Conservation (phyloP, 345 rosid genomes). For the Capsella bursapastoris region DNA sequence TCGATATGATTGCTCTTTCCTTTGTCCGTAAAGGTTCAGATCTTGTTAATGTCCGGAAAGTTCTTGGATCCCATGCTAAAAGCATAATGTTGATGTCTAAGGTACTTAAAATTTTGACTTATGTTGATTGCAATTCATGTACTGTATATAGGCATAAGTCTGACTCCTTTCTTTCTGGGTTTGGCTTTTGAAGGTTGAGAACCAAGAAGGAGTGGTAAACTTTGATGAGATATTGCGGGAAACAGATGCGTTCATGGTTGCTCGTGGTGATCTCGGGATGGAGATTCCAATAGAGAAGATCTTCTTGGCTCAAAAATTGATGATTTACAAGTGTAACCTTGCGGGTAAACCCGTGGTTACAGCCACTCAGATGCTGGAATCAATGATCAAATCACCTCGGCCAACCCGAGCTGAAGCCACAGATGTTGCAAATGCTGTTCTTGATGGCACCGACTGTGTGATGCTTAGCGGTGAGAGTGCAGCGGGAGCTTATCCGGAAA, state of each 20-base stretch:
- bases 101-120: slow-evolving; percentile 47
- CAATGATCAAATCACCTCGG: slow-evolving; percentile 92
- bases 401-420: slow-evolving; percentile 97
- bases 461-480: slow-evolving; percentile 97
- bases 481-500: slow-evolving; percentile 83
- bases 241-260: slow-evolving; percentile 95
- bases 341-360: slow-evolving; percentile 93
- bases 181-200: slow-evolving; percentile 62
- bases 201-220: slow-evolving; percentile 93
- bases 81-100: slow-evolving; percentile 80
- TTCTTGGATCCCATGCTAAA: slow-evolving; percentile 68
- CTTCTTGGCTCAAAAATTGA: slow-evolving; percentile 91
- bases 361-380: slow-evolving; percentile 94
- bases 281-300: slow-evolving; percentile 96
- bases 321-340: slow-evolving; percentile 93
- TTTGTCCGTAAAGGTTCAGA: slow-evolving; percentile 95
- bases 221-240: slow-evolving; percentile 92
- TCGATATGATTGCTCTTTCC: slow-evolving; percentile 91
- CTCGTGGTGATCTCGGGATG: slow-evolving; percentile 96
- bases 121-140: slow-evolving; percentile 1
- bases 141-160: background rate
- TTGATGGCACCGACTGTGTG: slow-evolving; percentile 89
- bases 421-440: slow-evolving; percentile 92
- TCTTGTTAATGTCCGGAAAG: slow-evolving; percentile 83
- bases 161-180: slow-evolving; percentile 7